Evolutionary conservation across 225 moss, liverwort and hornwort species (phyloP).

Genomic region (Polytrichum commune): DNA sequence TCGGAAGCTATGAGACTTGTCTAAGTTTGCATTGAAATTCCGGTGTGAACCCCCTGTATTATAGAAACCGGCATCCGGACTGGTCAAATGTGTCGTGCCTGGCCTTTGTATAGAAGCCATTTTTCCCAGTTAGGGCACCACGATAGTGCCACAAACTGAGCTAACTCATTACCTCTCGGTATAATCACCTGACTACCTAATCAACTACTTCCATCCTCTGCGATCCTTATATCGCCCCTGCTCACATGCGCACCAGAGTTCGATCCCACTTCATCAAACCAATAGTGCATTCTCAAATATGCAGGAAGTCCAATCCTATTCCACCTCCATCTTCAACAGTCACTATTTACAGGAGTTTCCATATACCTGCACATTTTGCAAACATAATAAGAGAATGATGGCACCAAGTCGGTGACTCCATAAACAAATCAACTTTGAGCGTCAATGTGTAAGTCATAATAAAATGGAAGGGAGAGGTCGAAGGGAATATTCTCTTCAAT

Average conservation of each 20-base stretch:
- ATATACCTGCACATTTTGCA: slow-evolving; percentile 16
- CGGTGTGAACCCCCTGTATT: slow-evolving; percentile 37
- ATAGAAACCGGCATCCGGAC: slow-evolving; percentile 36
- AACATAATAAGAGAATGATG: slow-evolving; percentile 10
- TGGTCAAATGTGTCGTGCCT: slow-evolving; percentile 43
- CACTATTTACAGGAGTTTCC: slow-evolving; percentile 23
- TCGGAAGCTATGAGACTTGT: slow-evolving; percentile 60
- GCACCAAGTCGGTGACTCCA: slow-evolving; percentile 3
- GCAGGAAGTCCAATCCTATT: slow-evolving; percentile 33
- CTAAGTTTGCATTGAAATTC: slow-evolving; percentile 29
- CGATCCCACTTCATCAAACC: slow-evolving; percentile 21
- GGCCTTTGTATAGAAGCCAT: slow-evolving; percentile 60
- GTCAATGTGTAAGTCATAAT: slow-evolving; percentile 6
- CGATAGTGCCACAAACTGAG: slow-evolving; percentile 42
- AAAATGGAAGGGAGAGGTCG: neutral
- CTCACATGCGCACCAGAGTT: slow-evolving; percentile 17
- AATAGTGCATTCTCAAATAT: slow-evolving; percentile 25
- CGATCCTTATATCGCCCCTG: slow-evolving; percentile 17
- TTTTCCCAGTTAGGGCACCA: slow-evolving; percentile 41
- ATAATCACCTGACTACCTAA: too few relatives aligned
- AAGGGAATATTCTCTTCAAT: neutral
- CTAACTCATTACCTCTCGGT: slow-evolving; percentile 41
- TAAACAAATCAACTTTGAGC: neutral
- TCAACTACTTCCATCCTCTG: too few relatives aligned
- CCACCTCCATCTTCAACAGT: slow-evolving; percentile 33